Base-by-base conservation (phyloP, 2,329 filamentous ascomycete genomes). In the Mycosphaerella arachidis region DNA sequence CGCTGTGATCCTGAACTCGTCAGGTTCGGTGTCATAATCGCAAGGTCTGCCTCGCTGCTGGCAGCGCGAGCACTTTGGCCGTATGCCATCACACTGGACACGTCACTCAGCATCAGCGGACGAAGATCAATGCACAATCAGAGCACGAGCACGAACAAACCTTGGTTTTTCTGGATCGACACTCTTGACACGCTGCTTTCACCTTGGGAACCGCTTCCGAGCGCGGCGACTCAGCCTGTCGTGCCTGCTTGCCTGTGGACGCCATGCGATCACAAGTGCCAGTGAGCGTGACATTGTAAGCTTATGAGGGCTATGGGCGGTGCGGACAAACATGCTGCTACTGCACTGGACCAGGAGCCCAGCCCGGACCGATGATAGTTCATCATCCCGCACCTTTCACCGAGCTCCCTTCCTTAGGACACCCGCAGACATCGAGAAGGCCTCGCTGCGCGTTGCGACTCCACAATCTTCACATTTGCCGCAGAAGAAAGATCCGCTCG, bases 171-270 rank as follows among this genome's bases (percentile, higher is more conserved):
- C 56, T 51, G 8, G 55, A 50, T 45, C 59, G 55, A 46, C 59
- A 61, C 29, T 50, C 59, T 37, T 61, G 55, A 37, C 59, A 61
- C 12, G 59, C 59, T 48, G 56, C 59, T 48, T 61, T 61, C 6
- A 61, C 59, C 18, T 61, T 61, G 27, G 55, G 37, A 12, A 48
- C 27, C 12, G 48, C 16, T n/a, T 57, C 55, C 16, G 30, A 6
- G 6, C 16, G n/a, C 4, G 50, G 30, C n/a, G 50, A 3, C 16
- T 20, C 29, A n/a, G 50, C 30, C 30, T 24, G 24, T 24, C 24
- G 24, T 24, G 12, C 31, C 31, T 52, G 50, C 16, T 52, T 52
- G 9, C 50, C 50, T 35, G 35, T 52, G 10, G 50, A 52, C 50
- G 50, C 50, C 50, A 52, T 52, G 18, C 30, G 16, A n/a, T 16